Evolutionary conservation across 2,329 filamentous ascomycete genomes (phyloP).

Genomic region (Penicillium janthinellum): DNA sequence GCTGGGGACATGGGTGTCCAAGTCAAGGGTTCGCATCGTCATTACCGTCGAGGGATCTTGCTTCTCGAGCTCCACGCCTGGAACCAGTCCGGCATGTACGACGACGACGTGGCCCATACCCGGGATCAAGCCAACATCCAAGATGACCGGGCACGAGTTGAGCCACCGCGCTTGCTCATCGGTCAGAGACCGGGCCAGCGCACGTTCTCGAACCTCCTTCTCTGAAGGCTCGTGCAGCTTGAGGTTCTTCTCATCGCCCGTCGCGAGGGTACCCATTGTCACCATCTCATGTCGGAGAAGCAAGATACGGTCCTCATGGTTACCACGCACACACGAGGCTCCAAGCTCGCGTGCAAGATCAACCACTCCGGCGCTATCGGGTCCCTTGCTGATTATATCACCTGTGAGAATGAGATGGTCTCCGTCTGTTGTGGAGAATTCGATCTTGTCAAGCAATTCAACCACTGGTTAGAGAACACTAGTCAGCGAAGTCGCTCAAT

Average conservation of each 20-base stretch:
- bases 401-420: slow-evolving; percentile 79
- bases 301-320: slow-evolving; percentile 89
- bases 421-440: slow-evolving; percentile 58
- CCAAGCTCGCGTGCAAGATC: slow-evolving; percentile 70
- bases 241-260: slow-evolving; percentile 1
- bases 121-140: slow-evolving; percentile 67
- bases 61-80: slow-evolving; percentile 67
- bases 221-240: slow-evolving; percentile 32
- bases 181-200: slow-evolving; percentile 60
- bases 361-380: slow-evolving; percentile 77
- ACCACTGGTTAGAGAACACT: slow-evolving; percentile 38
- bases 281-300: slow-evolving; percentile 58
- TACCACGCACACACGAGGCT: slow-evolving; percentile 83
- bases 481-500: neutral
- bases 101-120: slow-evolving; percentile 67
- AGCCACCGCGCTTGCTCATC: slow-evolving; percentile 70
- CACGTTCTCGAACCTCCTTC: slow-evolving; percentile 43
- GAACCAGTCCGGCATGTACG: slow-evolving; percentile 84
- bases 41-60: slow-evolving; percentile 82
- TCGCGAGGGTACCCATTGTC: slow-evolving; percentile 24
- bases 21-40: slow-evolving; percentile 84
- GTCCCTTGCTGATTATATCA: slow-evolving; percentile 83
- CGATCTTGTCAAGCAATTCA: slow-evolving; percentile 66
- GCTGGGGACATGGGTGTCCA: slow-evolving; percentile 61
- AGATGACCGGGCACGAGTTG: slow-evolving; percentile 71